Evolutionary conservation across 1,284 basidiomycete genomes (phyloP), one percentile per base, ranked within the genome.

Genomic region (Omphalotus olearius): DNA sequence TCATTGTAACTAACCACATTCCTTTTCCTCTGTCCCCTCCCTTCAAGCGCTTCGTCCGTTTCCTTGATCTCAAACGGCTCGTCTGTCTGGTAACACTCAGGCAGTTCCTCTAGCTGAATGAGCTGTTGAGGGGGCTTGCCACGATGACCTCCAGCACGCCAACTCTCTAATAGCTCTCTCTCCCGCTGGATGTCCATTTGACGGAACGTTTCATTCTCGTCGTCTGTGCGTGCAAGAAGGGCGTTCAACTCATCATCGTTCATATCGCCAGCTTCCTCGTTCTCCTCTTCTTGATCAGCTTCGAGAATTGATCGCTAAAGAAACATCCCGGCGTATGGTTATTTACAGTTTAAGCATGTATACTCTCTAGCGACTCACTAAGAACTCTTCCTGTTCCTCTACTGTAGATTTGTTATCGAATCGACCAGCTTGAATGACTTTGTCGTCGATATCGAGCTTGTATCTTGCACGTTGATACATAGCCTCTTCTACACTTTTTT

Each of bases 321-420:
- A 33, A 38, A 38, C 3, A 56, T 9, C 7, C 23, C 23, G 23
- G 5, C 23, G 23, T 23, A 23, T 3, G 23, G 3, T 23, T 5
- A 5, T 23, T 23, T 23, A 5, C 2, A 23, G 23, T 3, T 23
- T 23, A 5, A 23, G 23, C 3, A 23, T 23, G 23, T 5, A 23
- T 23, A 5, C 23, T 23, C 23, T 23, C 33, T 44, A 41, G 59
- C 58, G 55, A 67, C 87, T 66, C 64, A 92, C 91, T 69, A 98
- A 72, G 61, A 96, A 88, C 64, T 93, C 88, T 66, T 99, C 97
- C 62, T 97, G 94, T 69, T 99, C 97, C 66, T 97, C 95, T 56
- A 93, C 91, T 1, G 94, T 97, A 16, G 95, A 97, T 70, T 98
- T 96, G 71, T 99, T 97, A 70, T 99, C 97, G 76, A 98, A 99